Evolutionary conservation across 768 basidiomycete species (phyloP), one percentile per base, ranked within the genome.

Genomic region (Termitomyces bulborhizus): DNA sequence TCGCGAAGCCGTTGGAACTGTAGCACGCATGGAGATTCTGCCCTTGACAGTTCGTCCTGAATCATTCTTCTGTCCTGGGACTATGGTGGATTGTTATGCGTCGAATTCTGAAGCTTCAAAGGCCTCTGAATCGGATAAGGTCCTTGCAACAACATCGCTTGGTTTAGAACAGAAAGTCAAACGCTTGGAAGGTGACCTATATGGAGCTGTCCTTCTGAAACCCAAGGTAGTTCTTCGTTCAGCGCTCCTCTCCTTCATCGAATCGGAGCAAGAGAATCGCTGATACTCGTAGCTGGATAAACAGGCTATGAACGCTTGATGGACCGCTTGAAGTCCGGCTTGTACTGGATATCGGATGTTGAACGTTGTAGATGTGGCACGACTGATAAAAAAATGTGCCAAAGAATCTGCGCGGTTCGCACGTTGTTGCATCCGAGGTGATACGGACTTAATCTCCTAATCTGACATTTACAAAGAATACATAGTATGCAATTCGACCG

Each of bases 11-110:
- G 45, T 58, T 18, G 52, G 46, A 34, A 51, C 29, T 32, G 34
- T 61, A 8, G 54, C 57, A 5, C 52, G 40, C 29, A 51, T 54
- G 24, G 52, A 61, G 18, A 50, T 61, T 15, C 8, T 21, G 8
- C 43, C 53, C 8, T 34, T 46, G 18, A 51, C 51, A 4, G 34
- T 58, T n/a, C 31, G 18, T 42, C 43, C 45, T 15, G 52, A 48
- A 6, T 42, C 47, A 37, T 15, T 4, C 6, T 61, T 58, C 32
- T 32, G 53, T 45, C 36, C 15, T 15, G 36, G 27, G 3, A 40
- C 6, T 1, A 61, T 61, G 60, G 51, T 43, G 6, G 47, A 53
- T 41, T 47, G 2, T 29, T 54, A 57, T 41, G 27, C 37, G 18
- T 29, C 32, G 3, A 29, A 40, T 40, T 21, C 9, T 31, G 21